Base-by-base conservation (phyloP, 2,329 filamentous ascomycete species). In the Cladosporium halotolerans region DNA sequence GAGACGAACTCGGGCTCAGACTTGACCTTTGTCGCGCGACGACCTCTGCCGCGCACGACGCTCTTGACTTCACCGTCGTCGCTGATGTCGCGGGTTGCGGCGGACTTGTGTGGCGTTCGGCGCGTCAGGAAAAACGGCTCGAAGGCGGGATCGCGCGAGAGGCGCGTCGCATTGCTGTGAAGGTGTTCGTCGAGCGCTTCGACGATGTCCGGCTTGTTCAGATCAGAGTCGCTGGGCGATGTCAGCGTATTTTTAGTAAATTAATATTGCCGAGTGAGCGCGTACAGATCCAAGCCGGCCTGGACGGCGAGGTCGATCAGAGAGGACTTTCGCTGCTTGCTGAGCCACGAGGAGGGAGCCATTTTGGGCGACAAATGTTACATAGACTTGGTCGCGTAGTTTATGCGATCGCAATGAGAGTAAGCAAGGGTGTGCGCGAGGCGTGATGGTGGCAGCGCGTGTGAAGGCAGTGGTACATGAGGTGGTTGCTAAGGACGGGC, bases 131-230 rank as follows among this genome's bases (percentile, higher is more conserved):
- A 96, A 78, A 89, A 96, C 56, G 86, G 83, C 57, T 79, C 73
- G 67, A 96, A 81, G 52, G 75, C 76, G 52, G 83, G 72, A 60
- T 90, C 81, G 55, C 76, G 75, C 49, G 79, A 76, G 66, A 88
- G 85, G 57, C 77, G 78, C 58, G 80, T 75, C 62, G 81, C 77
- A 73, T 96, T 86, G 58, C 80, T 77, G 60, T 82, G 78, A 43
- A 95, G 80, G 71, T 83, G 84, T 44, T 84, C 79, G 63, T 95
- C 87, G 58, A 95, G 81, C 42, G 80, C 80, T 55, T 79, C 70
- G 66, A 92, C 88, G 56, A 97, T 81, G 45, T 96, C 89, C 59
- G 78, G 76, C 73, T 96, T 96, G 70, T 86, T 87, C 59, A 85
- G 74, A 53, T 78, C 76, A 60, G 88, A 83, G 18, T 62, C 54